Percentiles rank a stretch among this genome's conserved stretches.
These are phyloP conservation scores for Fraxinus platypoda DNA, from an alignment of 305 asterid species.

Conservation along the genomic window DNA sequence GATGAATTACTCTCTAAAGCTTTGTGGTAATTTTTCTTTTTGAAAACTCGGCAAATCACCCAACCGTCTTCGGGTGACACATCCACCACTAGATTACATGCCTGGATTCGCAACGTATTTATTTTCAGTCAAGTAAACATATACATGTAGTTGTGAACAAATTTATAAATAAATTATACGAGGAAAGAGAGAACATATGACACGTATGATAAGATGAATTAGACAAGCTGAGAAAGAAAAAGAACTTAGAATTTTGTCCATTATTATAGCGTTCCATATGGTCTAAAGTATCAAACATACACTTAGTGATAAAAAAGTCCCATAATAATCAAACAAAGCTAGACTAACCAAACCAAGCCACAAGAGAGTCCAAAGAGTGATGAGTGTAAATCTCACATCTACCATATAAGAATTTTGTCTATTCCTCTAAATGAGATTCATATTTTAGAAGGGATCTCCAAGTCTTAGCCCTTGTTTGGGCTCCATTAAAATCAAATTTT, in stretches of 20 bases:
- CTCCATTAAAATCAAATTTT: no score
- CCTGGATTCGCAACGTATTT: constrained; percentile 28
- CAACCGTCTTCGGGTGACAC: constrained; percentile 72
- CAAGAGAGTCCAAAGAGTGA: neutral
- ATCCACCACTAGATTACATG: constrained; percentile 31
- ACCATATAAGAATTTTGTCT: neutral
- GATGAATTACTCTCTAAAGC: constrained; percentile 50
- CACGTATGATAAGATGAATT: neutral
- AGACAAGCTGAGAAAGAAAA: neutral
- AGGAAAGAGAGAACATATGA: neutral
- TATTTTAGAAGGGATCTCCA: neutral
- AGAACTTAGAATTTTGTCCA: no score
- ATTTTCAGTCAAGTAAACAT: neutral
- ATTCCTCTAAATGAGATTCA: neutral
- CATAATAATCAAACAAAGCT: neutral
- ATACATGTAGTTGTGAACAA: neutral
- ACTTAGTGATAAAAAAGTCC: neutral
- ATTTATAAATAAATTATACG: neutral
- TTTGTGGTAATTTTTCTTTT: constrained; percentile 91
- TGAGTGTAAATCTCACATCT: neutral
- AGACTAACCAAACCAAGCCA: neutral
- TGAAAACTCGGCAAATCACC: constrained; percentile 96
- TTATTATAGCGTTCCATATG: neutral
- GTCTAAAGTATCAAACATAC: neutral
- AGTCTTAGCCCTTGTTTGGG: neutral